Conservation (phyloP, 106 monocot genomes). For the Allium fistulosum region DNA sequence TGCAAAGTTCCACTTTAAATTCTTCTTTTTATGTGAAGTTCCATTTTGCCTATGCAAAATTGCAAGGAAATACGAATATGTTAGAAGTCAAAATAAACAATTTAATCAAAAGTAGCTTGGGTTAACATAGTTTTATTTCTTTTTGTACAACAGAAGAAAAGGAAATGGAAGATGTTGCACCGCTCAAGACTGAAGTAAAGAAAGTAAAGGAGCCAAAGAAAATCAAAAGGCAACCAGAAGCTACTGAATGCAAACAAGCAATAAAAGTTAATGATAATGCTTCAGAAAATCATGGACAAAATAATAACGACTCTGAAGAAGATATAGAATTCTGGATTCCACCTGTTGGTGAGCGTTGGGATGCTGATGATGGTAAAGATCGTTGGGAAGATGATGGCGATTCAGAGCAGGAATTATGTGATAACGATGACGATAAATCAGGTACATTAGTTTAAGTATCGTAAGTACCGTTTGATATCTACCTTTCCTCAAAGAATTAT, state of each 20-base stretch:
- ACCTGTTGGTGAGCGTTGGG: slow-evolving; percentile 81
- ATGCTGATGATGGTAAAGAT: slow-evolving; percentile 81
- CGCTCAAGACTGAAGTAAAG: neutral
- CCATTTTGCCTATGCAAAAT: too few relatives aligned
- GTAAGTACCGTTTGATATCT: too few relatives aligned
- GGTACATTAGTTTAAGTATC: too few relatives aligned
- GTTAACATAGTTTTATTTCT: neutral
- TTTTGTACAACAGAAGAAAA: neutral
- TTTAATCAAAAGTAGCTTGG: neutral
- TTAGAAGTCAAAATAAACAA: too few relatives aligned
- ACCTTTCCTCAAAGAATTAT: too few relatives aligned
- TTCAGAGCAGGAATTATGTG: slow-evolving; percentile 20
- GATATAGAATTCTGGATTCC: slow-evolving; percentile 82
- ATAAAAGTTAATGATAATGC: slow-evolving; percentile 6
- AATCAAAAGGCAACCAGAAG: slow-evolving; percentile 14
- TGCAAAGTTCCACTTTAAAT: too few relatives aligned
- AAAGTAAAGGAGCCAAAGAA: slow-evolving; percentile 19
- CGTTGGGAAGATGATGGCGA: slow-evolving; percentile 46
- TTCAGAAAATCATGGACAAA: slow-evolving; percentile 10
- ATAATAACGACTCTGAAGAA: slow-evolving; percentile 23
- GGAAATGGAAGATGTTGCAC: too few relatives aligned
- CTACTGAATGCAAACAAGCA: slow-evolving; percentile 18
- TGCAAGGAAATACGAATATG: too few relatives aligned
- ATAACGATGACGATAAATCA: neutral
- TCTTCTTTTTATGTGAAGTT: too few relatives aligned